Evolutionary conservation across 2,329 filamentous ascomycete species (phyloP), one percentile per base, ranked within the genome.

Genomic region (Fusarium setosum): DNA sequence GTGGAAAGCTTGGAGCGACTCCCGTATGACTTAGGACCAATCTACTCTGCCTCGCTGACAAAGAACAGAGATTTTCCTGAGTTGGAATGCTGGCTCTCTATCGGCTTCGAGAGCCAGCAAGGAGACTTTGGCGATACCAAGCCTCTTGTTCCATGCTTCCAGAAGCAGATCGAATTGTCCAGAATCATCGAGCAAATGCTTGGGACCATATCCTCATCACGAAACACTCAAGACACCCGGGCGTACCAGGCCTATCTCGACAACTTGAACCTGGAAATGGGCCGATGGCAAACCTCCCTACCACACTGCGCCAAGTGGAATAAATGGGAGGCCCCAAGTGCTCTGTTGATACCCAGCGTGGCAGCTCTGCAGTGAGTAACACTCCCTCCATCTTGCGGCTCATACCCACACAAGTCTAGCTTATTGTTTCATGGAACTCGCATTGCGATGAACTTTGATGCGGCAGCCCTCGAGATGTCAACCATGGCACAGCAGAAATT

Each of bases 81-180:
- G 13, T 64, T 70, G 38, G 47, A 50, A 4, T 60, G 55, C 6
- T 72, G 71, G 72, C 58, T 60, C 3, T 59, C 71, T 3, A 62
- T 68, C 2, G 72, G 71, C 4, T 68, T 72, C 26, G 38, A 50
- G 15, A 41, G 38, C 7, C 44, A 50, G 29, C 32, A 44, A 9
- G 45, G 34, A 17, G 44, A 42, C 4, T 51, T 50, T 17, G 47
- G 45, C 10, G 56, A 52, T 10, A 65, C 67, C 49, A 35, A 35
- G 15, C 32, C 32, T 7, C 32, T 35, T 35, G 60, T 65, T 3
- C 60, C 63, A 1, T 65, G 64, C 11, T 49, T 67, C 32, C 51
- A 61, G 3, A 56, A 69, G 26, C 69, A 71, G 48, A 67, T 65
- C 18, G 57, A 65, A 4, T 40, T 71, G 1, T 51, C 65, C 2